phyloP scores from a whole-genome alignment of 176 grass and related monocot species.

The Pharus latifolius region DNA sequence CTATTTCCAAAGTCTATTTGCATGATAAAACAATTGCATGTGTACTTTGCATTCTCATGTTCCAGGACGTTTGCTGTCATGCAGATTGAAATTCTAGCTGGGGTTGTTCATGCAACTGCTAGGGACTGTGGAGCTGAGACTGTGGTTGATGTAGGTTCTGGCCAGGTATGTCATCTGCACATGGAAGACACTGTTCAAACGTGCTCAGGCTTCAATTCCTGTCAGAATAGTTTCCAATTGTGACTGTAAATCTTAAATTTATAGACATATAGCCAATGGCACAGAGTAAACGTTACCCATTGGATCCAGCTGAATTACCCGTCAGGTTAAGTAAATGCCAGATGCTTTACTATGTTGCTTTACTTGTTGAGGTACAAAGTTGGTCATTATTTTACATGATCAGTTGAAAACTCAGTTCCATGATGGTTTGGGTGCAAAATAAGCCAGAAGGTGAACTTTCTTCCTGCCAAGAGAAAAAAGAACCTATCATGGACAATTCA shows the following conservation, averaged over 20 bases:
- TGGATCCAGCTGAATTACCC: background rate
- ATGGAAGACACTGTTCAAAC: background rate
- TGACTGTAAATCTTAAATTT: background rate
- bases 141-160: constrained; percentile 92
- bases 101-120: constrained; percentile 35
- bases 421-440: too few species aligned
- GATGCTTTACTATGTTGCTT: background rate
- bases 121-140: constrained; percentile 35
- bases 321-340: background rate
- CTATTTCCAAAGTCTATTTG: background rate
- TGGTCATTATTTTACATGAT: background rate
- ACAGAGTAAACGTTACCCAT: background rate
- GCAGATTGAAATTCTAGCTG: constrained; percentile 77
- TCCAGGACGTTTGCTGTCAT: background rate
- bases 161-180: constrained; percentile 50
- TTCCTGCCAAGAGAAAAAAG: background rate
- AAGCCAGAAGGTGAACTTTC: too few species aligned
- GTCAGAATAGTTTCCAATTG: background rate
- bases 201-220: background rate
- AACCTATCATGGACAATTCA: background rate
- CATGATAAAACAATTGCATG: background rate
- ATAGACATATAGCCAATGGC: background rate
- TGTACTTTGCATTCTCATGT: constrained; percentile 4
- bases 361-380: background rate
- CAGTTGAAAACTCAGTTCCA: too few species aligned